A percentile compares a stretch with the other conserved stretches of the same genome.
Evolutionary conservation across 345 rosid species (phyloP).

Genomic region (Acer saccharum): DNA sequence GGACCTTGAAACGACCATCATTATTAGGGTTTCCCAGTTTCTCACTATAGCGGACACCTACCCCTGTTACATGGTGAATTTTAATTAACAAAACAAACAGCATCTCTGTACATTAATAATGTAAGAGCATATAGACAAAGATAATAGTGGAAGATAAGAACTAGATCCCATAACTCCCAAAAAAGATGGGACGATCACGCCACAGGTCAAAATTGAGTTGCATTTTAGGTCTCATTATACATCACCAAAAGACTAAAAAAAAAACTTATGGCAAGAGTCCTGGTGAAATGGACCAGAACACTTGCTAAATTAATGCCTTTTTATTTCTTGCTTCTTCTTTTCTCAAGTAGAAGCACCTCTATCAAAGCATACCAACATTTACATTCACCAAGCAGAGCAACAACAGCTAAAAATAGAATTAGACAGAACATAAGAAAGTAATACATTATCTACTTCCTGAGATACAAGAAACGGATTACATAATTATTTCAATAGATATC

Average conservation of each 20-base stretch:
- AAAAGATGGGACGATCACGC: not conserved
- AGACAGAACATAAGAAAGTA: not conserved
- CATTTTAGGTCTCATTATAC: not conserved
- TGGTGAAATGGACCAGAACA: not conserved
- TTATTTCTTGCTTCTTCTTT: too few relatives aligned
- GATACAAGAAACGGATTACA: not conserved
- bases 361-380: too few relatives aligned
- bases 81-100: not conserved
- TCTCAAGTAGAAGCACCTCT: too few relatives aligned
- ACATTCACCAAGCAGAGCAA: not conserved
- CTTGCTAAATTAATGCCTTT: not conserved
- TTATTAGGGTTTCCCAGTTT: slow-evolving; percentile 40
- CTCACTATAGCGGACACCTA: slow-evolving; percentile 51
- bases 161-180: not conserved
- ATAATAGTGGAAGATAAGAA: not conserved
- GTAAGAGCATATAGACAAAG: not conserved
- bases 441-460: not conserved
- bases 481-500: not conserved
- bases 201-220: not conserved
- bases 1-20: slow-evolving; percentile 63
- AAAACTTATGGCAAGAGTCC: not conserved
- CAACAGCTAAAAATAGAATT: too few relatives aligned
- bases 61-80: slow-evolving; percentile 27
- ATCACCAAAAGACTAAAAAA: not conserved
- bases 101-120: not conserved